Percentiles rank a stretch among this genome's conserved stretches.
These are phyloP conservation scores for Hypoxylon sp. DNA, from an alignment of 2,329 filamentous ascomycete species.

Conservation along the genomic window DNA sequence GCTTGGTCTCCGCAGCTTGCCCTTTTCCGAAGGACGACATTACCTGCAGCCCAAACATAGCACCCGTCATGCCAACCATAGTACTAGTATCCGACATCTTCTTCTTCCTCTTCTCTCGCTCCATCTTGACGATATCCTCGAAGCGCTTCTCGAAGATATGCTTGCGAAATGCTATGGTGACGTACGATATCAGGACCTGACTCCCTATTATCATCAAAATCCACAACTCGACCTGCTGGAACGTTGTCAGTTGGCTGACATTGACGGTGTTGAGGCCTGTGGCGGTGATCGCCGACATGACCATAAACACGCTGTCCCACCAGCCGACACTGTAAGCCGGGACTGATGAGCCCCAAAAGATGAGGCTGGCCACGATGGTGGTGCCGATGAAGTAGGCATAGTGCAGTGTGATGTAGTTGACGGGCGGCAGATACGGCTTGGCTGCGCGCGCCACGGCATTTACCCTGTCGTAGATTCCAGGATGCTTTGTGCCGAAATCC, in stretches of 20 bases:
- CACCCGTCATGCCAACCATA: constrained; percentile 48
- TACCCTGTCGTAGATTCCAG: constrained; percentile 32
- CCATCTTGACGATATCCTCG: constrained; percentile 63
- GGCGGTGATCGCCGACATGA: constrained; percentile 76
- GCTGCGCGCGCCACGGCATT: constrained; percentile 20
- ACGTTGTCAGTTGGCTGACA: constrained; percentile 74
- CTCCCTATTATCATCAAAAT: constrained; percentile 76
- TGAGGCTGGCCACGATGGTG: constrained; percentile 68
- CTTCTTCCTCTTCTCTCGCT: constrained; percentile 54
- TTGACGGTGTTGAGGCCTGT: constrained; percentile 78
- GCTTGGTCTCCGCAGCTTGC: constrained; percentile 29
- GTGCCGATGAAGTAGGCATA: constrained; percentile 75
- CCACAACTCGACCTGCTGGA: constrained; percentile 77
- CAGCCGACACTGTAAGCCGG: constrained; percentile 69
- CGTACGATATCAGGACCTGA: constrained; percentile 75
- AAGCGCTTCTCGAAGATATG: constrained; percentile 75
- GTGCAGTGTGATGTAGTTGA: constrained; percentile 76
- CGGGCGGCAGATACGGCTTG: constrained; percentile 57
- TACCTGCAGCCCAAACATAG: constrained; percentile 51
- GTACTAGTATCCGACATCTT: constrained; percentile 45
- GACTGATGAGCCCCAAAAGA: constrained; percentile 73
- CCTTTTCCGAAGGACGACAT: constrained; percentile 51
- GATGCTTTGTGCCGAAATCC: constrained; percentile 40
- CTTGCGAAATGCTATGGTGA: constrained; percentile 73
- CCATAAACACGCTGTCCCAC: constrained; percentile 76